Base-by-base conservation (phyloP, 208 protist genomes). In the Strigomonas culicis region DNA sequence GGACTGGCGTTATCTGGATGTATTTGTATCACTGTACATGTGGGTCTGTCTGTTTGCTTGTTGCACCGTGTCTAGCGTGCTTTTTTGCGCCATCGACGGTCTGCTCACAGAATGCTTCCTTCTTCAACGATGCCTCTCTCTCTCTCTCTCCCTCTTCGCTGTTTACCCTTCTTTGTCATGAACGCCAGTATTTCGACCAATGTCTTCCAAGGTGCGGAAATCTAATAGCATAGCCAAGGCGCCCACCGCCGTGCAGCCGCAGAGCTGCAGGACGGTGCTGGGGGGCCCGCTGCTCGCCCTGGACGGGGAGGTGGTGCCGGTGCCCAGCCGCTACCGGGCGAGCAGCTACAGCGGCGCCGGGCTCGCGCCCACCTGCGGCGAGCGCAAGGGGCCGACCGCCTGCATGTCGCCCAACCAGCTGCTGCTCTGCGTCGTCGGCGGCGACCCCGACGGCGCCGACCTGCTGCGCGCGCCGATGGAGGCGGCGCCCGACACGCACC, bases 361-460 rank as follows among this genome's bases (percentile, higher is more conserved):
- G 30, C 63, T 75, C 13, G 25, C 28, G 28, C 49, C 55, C 2
- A 74, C 46, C 55, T 13, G 34, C 24, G 72, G 67, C 19, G 4
- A 15, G 34, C 72, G 72, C 25, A 34, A 50, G 2, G 67, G 67
- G 19, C 66, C 64, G 41, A 27, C 31, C 15, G 64, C 64, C n/a
- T 25, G 59, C 22, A 32, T 78, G 41, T 61, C 66, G 1, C 53
- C 72, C 2, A 60, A 78, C 47, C 65, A 73, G n/a, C 59, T 32
- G 4, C 51, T n/a, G 46, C 4, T 78, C 44, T 72, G 66, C 36
- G 72, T 78, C 15, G 66, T 78, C n/a, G 72, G 55, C 22, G 72
- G 72, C 28, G 19, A 27, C 22, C 34, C 32, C 7, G 17, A 2
- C 21, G 27, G 3, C 21, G 46, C 25, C 30, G 27, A 19, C 21